These are phyloP conservation scores for Citrus reticulata DNA, from an alignment of 345 rosid species.

Conservation along the genomic window DNA sequence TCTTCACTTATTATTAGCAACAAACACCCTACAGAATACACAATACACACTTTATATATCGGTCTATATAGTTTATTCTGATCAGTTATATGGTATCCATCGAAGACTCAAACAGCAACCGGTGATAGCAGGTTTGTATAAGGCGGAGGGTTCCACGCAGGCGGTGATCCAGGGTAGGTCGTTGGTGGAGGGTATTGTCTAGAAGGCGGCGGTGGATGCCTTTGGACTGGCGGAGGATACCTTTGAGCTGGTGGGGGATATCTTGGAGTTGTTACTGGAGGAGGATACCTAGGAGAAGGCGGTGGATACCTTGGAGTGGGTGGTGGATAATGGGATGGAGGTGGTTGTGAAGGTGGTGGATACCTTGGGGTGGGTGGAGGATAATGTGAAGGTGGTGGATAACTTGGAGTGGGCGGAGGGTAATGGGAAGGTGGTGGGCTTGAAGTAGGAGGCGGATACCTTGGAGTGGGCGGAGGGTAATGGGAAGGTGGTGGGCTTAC, in stretches of 20 bases:
- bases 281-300: background rate
- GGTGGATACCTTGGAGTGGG: background rate
- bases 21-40: no score
- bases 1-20: no score
- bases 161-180: conserved; percentile 11
- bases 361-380: no score
- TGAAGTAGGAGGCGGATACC: background rate
- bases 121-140: background rate
- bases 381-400: background rate
- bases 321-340: background rate
- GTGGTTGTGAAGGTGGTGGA: background rate
- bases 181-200: conserved; percentile 12
- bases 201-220: background rate
- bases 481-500: background rate
- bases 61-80: no score
- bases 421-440: background rate
- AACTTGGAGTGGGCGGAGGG: background rate
- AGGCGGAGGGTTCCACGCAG: background rate
- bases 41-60: no score
- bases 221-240: background rate
- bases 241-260: conserved; percentile 11
- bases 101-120: no score
- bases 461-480: background rate
- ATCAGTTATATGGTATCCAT: no score
- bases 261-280: background rate